Conservation (phyloP, 1,284 basidiomycete genomes). For the Meira miltonrushii region DNA sequence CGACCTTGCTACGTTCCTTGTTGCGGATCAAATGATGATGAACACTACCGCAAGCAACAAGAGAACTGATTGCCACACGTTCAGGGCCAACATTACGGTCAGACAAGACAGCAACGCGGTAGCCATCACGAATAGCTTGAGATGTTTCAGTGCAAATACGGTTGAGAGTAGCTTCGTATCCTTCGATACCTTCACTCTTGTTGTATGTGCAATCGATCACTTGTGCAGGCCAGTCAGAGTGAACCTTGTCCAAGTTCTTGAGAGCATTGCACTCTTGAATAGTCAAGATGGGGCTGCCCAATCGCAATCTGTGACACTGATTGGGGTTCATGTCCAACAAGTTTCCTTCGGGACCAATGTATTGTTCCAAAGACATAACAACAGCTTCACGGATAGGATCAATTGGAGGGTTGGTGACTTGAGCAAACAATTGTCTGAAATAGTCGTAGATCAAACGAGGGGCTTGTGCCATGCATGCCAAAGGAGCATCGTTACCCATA, state of each 20-base stretch:
- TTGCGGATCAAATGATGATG: conserved; percentile 50
- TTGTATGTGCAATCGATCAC: conserved; percentile 48
- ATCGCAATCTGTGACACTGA: conserved; percentile 45
- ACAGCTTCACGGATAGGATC: conserved; percentile 49
- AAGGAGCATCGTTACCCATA: conserved; percentile 49
- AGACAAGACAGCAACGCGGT: conserved; percentile 42
- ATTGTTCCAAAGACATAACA: conserved; percentile 51
- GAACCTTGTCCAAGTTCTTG: conserved; percentile 38
- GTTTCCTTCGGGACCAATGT: conserved; percentile 50
- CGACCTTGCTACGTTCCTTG: conserved; percentile 46
- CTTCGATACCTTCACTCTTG: conserved; percentile 39
- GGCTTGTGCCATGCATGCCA: conserved; percentile 44
- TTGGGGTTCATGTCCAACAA: conserved; percentile 45
- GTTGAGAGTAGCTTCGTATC: conserved; percentile 45
- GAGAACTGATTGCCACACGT: conserved; percentile 44
- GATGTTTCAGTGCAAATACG: conserved; percentile 46
- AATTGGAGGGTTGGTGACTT: conserved; percentile 51
- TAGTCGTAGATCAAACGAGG: conserved; percentile 49
- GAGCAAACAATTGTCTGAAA: conserved; percentile 50
- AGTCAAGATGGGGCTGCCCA: conserved; percentile 42
- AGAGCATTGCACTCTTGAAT: conserved; percentile 45
- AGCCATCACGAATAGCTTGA: conserved; percentile 41
- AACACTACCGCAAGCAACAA: conserved; percentile 47
- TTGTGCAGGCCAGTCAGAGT: conserved; percentile 39
- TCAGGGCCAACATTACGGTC: conserved; percentile 42